phyloP scores from a whole-genome alignment of 2,329 filamentous ascomycete species.

The Pochonia chlamydosporia region DNA sequence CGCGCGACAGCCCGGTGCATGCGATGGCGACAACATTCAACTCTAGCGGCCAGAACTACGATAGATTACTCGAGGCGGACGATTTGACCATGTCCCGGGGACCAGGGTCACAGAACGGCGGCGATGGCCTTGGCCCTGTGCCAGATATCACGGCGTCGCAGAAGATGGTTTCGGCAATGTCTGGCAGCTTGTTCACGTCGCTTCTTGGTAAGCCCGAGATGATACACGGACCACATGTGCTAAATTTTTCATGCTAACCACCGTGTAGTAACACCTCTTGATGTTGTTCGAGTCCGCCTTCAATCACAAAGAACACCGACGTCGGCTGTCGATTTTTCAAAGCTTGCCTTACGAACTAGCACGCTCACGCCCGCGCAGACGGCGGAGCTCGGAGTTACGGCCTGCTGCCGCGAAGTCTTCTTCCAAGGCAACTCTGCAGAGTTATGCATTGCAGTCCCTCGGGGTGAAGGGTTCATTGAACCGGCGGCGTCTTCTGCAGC shows the following conservation, averaged over 20 bases:
- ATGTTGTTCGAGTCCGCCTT: slow-evolving; percentile 90
- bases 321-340: slow-evolving; percentile 48
- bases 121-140: slow-evolving; percentile 32
- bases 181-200: slow-evolving; percentile 84
- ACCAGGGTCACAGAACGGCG: slow-evolving; percentile 7
- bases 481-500: slow-evolving; percentile 37
- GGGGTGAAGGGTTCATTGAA: slow-evolving; percentile 36
- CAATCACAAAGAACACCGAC: slow-evolving; percentile 67
- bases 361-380: slow-evolving; percentile 66
- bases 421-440: slow-evolving; percentile 84
- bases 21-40: slow-evolving; percentile 8
- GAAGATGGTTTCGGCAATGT: slow-evolving; percentile 92
- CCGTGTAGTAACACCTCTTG: slow-evolving; percentile 76
- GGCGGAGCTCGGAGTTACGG: slow-evolving; percentile 80
- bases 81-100: slow-evolving; percentile 19
- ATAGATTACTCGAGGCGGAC: slow-evolving; percentile 20
- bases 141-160: slow-evolving; percentile 73
- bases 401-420: slow-evolving; percentile 95
- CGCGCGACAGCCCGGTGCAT: background rate
- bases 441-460: slow-evolving; percentile 69
- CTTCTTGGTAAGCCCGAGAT: slow-evolving; percentile 63
- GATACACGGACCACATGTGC: background rate
- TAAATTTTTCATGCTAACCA: slow-evolving; percentile 6
- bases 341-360: slow-evolving; percentile 48
- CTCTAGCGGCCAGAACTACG: slow-evolving; percentile 19